Conservation (phyloP, 2,329 filamentous ascomycete species). For the Ascochyta clinopodiicola region DNA sequence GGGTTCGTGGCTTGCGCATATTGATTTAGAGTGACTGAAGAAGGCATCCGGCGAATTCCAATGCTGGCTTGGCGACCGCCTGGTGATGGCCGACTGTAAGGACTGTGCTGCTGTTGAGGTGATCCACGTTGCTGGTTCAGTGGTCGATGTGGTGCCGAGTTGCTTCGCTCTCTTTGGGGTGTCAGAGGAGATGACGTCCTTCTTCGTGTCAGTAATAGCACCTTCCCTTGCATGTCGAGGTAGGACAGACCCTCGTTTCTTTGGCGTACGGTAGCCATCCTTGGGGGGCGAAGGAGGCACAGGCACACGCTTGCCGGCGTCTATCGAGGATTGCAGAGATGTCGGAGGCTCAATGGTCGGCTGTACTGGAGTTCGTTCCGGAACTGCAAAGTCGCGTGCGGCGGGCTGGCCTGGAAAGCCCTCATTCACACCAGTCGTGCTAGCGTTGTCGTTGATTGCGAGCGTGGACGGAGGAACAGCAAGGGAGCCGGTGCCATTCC, state of each 20-base stretch:
- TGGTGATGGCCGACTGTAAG: conserved; percentile 30
- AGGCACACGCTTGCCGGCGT: conserved; percentile 42
- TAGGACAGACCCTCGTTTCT: conserved; percentile 29
- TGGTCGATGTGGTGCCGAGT: conserved; percentile 30
- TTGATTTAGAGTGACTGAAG: conserved; percentile 32
- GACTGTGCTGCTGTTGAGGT: conserved; percentile 28
- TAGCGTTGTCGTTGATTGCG: conserved; percentile 41
- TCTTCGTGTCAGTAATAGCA: conserved; percentile 24
- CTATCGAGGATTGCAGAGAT: conserved; percentile 45
- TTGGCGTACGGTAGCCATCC: conserved; percentile 26
- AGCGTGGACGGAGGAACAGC: conserved; percentile 38
- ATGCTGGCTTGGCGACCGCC: conserved; percentile 44
- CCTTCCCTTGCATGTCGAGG: conserved; percentile 3
- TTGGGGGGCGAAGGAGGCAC: conserved; percentile 24
- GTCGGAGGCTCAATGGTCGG: conserved; percentile 41
- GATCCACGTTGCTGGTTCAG: conserved; percentile 12
- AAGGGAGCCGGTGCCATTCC: conserved; percentile 35
- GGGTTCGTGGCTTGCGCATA: conserved; percentile 26
- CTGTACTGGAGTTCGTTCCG: conserved; percentile 26
- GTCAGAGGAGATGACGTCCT: conserved; percentile 23
- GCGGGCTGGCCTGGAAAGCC: conserved; percentile 37
- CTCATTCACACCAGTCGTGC: conserved; percentile 42
- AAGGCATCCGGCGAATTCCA: conserved; percentile 44
- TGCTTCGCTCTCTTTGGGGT: conserved; percentile 35
- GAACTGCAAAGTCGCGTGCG: conserved; percentile 44